phyloP scores from a whole-genome alignment of 345 rosid genomes.

The Dipteronia sinensis region DNA sequence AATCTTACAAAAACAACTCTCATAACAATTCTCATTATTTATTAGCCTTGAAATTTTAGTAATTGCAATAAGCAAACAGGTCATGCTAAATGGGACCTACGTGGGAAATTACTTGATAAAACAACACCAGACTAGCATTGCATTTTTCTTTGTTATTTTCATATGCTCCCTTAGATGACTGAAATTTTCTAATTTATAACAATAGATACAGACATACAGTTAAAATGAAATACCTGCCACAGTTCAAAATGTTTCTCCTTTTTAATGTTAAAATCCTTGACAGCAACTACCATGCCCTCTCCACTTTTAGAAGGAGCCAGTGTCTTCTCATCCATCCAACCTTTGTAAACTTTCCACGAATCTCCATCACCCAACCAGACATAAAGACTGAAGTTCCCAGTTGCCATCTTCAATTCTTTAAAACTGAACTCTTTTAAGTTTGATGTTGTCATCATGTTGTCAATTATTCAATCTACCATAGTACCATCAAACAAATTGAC shows the following conservation, averaged over 20 bases:
- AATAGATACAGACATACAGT: background rate
- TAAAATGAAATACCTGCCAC: conserved; percentile 55
- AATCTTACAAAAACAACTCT: no score
- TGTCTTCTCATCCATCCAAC: conserved; percentile 72
- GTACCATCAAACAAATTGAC: background rate
- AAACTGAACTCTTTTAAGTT: no score
- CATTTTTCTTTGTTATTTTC: no score
- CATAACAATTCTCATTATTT: no score
- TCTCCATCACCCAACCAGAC: conserved; percentile 79
- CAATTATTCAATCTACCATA: conserved; percentile 18
- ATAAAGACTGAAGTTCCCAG: conserved; percentile 47
- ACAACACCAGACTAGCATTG: no score
- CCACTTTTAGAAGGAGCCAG: conserved; percentile 68
- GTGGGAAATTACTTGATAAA: no score
- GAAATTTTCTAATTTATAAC: background rate
- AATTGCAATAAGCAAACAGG: no score
- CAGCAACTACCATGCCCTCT: conserved; percentile 63
- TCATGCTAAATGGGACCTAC: no score
- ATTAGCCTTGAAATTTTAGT: no score
- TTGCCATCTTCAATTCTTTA: conserved; percentile 57
- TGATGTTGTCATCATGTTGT: conserved; percentile 27
- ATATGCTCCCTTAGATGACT: no score
- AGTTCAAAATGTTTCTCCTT: conserved; percentile 69
- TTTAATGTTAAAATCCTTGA: conserved; percentile 72
- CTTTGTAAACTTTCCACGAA: conserved; percentile 73